A percentile compares a stretch with the other conserved stretches of the same genome.
These are phyloP conservation scores for Melaleuca alternifolia DNA, from an alignment of 345 rosid genomes.

Conservation along the genomic window DNA sequence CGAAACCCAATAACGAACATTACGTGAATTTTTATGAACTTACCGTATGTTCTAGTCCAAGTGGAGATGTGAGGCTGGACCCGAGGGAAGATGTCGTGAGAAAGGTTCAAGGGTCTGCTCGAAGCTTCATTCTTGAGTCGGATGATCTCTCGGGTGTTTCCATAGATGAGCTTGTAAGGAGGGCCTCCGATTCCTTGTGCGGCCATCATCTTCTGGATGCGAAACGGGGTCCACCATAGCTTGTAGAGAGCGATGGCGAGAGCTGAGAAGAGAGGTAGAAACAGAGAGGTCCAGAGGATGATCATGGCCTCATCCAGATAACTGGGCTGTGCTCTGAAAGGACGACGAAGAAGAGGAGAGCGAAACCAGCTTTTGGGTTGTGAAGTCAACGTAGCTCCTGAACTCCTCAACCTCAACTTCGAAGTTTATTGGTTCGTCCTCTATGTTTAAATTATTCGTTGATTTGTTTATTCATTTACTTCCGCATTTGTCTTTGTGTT, in stretches of 20 bases:
- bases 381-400: background rate
- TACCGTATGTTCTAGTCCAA: slow-evolving; percentile 18
- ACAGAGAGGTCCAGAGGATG: background rate
- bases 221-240: slow-evolving; percentile 19
- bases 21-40: background rate
- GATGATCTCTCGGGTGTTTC: slow-evolving; percentile 4
- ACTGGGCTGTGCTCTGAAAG: background rate
- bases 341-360: background rate
- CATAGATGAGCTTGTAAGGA: slow-evolving; percentile 9
- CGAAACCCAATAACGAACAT: background rate
- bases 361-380: background rate
- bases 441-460: background rate
- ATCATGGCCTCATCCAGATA: background rate
- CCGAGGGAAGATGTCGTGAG: slow-evolving; percentile 10
- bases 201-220: background rate
- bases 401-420: background rate
- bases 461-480: background rate
- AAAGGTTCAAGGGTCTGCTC: slow-evolving; percentile 7
- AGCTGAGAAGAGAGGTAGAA: background rate
- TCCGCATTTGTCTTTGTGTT: background rate
- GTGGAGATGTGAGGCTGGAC: slow-evolving; percentile 12
- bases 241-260: slow-evolving; percentile 7
- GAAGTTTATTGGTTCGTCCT: background rate
- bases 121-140: background rate
- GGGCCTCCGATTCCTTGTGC: slow-evolving; percentile 18